A percentile compares a stretch with the other conserved stretches of the same genome.
phyloP scores from a whole-genome alignment of 2,329 filamentous ascomycete species.

The Fusarium heterosporum region DNA sequence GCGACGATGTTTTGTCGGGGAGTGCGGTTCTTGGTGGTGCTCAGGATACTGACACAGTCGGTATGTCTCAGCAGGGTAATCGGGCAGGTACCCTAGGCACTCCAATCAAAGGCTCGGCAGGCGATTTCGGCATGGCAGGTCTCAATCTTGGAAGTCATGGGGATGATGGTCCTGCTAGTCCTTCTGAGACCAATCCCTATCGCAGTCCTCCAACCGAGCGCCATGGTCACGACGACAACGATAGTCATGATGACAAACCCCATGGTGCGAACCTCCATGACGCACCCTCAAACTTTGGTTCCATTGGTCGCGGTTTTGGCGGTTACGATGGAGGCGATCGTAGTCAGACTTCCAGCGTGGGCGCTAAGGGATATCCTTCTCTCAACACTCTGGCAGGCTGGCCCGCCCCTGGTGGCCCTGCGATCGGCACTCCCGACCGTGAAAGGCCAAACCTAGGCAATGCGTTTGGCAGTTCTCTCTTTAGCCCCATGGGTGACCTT shows the following conservation, averaged over 20 bases:
- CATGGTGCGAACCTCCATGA: constrained; percentile 58
- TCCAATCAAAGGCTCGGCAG: constrained; percentile 64
- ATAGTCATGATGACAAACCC: constrained; percentile 62
- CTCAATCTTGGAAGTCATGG: constrained; percentile 68
- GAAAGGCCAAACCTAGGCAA: constrained; percentile 67
- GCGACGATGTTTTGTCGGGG: constrained; percentile 73
- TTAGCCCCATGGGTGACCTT: constrained; percentile 80
- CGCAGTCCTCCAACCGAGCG: constrained; percentile 87
- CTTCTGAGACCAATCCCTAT: constrained; percentile 95
- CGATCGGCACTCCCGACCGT: constrained; percentile 75
- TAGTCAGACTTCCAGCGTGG: constrained; percentile 91
- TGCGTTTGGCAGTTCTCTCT: constrained; percentile 82
- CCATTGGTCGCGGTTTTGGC: constrained; percentile 64
- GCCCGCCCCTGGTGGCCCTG: constrained; percentile 66
- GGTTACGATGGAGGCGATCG: constrained; percentile 81
- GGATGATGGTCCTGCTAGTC: constrained; percentile 81
- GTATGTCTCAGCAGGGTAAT: constrained; percentile 46
- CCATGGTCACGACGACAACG: constrained; percentile 72
- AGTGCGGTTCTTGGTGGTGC: constrained; percentile 81
- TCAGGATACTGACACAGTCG: constrained; percentile 71
- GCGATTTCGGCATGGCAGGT: constrained; percentile 73
- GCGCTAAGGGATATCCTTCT: constrained; percentile 76
- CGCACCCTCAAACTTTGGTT: constrained; percentile 64
- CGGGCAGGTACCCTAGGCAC: constrained; percentile 62
- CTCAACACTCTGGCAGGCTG: constrained; percentile 73